phyloP scores from a whole-genome alignment of 306 rosid species.

The Vigna trinervia region DNA sequence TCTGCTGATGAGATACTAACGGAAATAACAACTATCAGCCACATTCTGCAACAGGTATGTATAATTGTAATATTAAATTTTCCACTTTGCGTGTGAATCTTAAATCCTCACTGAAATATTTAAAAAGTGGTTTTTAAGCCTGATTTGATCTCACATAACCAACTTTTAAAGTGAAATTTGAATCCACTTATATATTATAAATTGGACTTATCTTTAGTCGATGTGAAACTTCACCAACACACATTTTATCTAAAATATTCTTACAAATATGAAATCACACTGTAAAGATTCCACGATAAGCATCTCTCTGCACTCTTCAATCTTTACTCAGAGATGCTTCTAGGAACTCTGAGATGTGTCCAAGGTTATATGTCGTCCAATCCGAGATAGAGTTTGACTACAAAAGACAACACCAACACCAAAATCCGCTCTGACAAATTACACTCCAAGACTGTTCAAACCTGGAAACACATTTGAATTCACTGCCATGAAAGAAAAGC shows the following conservation, averaged over 20 bases:
- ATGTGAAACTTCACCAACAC: too few species aligned
- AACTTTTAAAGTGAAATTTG: too few species aligned
- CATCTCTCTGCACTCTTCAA: too few species aligned
- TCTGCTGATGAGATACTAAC: background rate
- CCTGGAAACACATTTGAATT: constrained; percentile 81
- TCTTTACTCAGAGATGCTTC: too few species aligned
- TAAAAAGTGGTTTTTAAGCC: too few species aligned
- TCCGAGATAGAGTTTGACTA: constrained; percentile 52
- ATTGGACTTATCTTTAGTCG: too few species aligned
- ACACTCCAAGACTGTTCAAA: constrained; percentile 90
- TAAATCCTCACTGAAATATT: background rate
- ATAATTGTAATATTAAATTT: constrained; percentile 12
- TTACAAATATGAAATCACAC: too few species aligned
- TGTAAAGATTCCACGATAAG: too few species aligned
- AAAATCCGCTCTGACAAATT: constrained; percentile 83
- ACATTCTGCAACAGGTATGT: constrained; percentile 13
- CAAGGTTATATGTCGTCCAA: too few species aligned
- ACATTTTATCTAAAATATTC: background rate
- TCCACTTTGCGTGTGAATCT: constrained; percentile 2
- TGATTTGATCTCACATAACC: too few species aligned
- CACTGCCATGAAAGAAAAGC: constrained; percentile 66
- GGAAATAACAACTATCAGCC: constrained; percentile 17
- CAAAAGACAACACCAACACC: constrained; percentile 78
- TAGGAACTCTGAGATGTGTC: too few species aligned
- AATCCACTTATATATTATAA: too few species aligned